A percentile compares a stretch with the other conserved stretches of the same genome.
phyloP scores from a whole-genome alignment of 1,139 yeast species.

The Hansenula lynferdii region DNA sequence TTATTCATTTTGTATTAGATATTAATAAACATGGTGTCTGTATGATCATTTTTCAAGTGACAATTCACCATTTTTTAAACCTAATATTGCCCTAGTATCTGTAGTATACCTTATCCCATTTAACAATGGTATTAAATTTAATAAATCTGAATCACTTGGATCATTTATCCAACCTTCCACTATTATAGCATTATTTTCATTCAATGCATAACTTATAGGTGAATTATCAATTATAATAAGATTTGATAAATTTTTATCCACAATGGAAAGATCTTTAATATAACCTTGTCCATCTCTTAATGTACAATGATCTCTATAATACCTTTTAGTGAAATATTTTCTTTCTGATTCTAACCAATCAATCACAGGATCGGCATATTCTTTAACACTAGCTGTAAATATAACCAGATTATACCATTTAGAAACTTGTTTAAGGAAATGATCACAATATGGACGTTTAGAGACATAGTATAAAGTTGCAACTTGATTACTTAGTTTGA shows the following conservation, averaged over 20 bases:
- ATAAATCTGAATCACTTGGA: slow-evolving; percentile 77
- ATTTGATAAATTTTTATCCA: slow-evolving; percentile 55
- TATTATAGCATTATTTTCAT: slow-evolving; percentile 83
- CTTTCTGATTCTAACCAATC: slow-evolving; percentile 71
- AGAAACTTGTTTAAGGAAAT: slow-evolving; percentile 69
- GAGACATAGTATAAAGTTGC: slow-evolving; percentile 87
- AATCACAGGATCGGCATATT: slow-evolving; percentile 95
- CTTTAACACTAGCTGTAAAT: slow-evolving; percentile 91
- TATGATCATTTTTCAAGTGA: slow-evolving; percentile 41
- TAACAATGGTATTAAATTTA: slow-evolving; percentile 76
- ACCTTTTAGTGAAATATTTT: slow-evolving; percentile 52
- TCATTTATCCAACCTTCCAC: slow-evolving; percentile 98
- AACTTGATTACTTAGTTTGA: slow-evolving; percentile 52
- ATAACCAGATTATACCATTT: slow-evolving; percentile 88
- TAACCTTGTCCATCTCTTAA: slow-evolving; percentile 78
- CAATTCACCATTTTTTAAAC: slow-evolving; percentile 74
- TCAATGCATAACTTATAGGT: slow-evolving; percentile 80
- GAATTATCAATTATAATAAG: slow-evolving; percentile 87
- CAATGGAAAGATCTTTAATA: slow-evolving; percentile 70
- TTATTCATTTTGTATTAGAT: too few relatives aligned
- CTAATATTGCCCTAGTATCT: slow-evolving; percentile 80
- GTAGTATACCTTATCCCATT: slow-evolving; percentile 75
- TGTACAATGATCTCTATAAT: slow-evolving; percentile 78
- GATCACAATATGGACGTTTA: slow-evolving; percentile 88
- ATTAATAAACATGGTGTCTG: background rate